These are phyloP conservation scores for Pythium oligandrum DNA, from an alignment of 352 stramenopile species.

Conservation along the genomic window DNA sequence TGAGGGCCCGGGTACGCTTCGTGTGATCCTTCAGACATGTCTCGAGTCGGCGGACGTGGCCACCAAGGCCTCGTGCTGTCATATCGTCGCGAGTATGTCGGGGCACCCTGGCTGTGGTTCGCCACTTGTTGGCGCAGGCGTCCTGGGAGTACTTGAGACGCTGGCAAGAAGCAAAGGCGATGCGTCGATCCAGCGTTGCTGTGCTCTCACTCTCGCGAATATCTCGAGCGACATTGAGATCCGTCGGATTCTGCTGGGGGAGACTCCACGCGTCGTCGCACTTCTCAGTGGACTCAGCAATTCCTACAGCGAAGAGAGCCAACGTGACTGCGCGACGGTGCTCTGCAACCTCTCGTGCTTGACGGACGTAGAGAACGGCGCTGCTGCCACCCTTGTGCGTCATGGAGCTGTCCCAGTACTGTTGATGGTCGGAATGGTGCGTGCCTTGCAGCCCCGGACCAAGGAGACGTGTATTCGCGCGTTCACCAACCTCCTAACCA, in stretches of 20 bases:
- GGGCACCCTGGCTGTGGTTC: constrained; percentile 59
- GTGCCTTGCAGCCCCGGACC: constrained; percentile 45
- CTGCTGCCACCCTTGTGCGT: constrained; percentile 25
- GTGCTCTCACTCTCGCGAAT: constrained; percentile 64
- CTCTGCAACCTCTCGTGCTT: constrained; percentile 72
- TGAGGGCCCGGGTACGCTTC: constrained; percentile 31
- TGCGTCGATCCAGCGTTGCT: constrained; percentile 49
- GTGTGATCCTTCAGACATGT: constrained; percentile 57
- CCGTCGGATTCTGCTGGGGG: constrained; percentile 31
- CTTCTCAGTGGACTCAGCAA: constrained; percentile 64
- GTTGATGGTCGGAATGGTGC: constrained; percentile 81
- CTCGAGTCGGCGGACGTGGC: constrained; percentile 53
- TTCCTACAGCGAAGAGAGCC: constrained; percentile 79
- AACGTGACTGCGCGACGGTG: constrained; percentile 67
- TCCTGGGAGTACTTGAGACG: constrained; percentile 50
- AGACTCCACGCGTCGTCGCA: constrained; percentile 34
- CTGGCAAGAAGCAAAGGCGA: constrained; percentile 52
- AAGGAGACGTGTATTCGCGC: constrained; percentile 69
- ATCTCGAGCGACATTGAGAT: constrained; percentile 49
- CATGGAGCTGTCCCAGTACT: constrained; percentile 62
- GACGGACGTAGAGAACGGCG: constrained; percentile 26
- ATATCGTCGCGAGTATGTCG: constrained; percentile 70
- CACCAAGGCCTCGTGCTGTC: constrained; percentile 69
- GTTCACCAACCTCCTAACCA: constrained; percentile 59
- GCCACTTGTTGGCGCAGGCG: constrained; percentile 41